Base-by-base conservation (phyloP, 768 basidiomycete genomes). In the Xerocomus brunneocitrinus region DNA sequence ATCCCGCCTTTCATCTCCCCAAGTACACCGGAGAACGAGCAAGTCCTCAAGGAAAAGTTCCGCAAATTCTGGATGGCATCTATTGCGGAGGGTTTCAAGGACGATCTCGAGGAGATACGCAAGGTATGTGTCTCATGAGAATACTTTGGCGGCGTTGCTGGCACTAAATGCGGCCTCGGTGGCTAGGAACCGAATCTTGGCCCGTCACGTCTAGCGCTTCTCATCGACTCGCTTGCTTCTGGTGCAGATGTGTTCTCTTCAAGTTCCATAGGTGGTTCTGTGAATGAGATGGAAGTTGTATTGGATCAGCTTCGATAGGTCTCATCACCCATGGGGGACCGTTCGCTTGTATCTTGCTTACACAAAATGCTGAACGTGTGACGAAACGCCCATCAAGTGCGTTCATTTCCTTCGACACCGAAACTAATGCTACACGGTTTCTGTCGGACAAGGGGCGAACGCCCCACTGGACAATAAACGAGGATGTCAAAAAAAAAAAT, bases 51-150 rank as follows among this genome's bases (percentile, higher is more conserved):
- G 62, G 81, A 81, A 32, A 80, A 76, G 41, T 93, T 93, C 66
- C 74, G 85, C 51, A 84, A 85, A 67, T 92, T 93, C 63, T 93
- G 91, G 91, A 91, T 93, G 89, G 72, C 81, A n/a, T 45, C 44
- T n/a, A 45, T 45, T 19, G 44, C 44, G 2, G 44, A 45, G 30
- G 44, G 36, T 3, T 94, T 93, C 70, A 81, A 80, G 57, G 84
- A 87, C 43, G 91, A 93, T 66, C 73, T 93, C n/a, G 89, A 91
- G 61, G 78, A 84, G 61, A 84, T 93, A 61, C 82, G 85, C 31
- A 89, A 91, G 78, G 91, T 88, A 49, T 35, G 78, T 36, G 78
- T 54, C 14, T 6, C 31, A 4, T n/a, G 8, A 10, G 2, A 7
- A 16, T 14, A 32, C 5, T 12, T 6, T 41, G 8, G 10, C 3